Conservation (phyloP, 108 stramenopile genomes). For the Schizochytrium sp. region DNA sequence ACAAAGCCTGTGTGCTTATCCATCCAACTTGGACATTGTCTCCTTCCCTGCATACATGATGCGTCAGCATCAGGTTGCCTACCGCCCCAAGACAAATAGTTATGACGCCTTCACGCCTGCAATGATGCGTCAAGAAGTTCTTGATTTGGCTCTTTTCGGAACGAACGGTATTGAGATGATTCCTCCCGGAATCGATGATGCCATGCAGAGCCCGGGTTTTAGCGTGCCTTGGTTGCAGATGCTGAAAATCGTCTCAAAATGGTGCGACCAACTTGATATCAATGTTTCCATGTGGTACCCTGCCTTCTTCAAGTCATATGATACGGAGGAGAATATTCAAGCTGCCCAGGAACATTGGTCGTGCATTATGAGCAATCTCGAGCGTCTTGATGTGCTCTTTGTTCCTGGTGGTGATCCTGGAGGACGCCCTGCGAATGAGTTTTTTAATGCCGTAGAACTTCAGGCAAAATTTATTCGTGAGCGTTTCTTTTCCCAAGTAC, state of each 20-base stretch:
- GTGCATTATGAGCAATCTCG: neutral
- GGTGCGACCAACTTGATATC: slow-evolving; percentile 20
- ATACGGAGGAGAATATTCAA: neutral
- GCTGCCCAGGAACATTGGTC: slow-evolving; percentile 44
- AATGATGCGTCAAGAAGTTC: slow-evolving; percentile 48
- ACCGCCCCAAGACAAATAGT: slow-evolving; percentile 52
- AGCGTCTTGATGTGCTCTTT: slow-evolving; percentile 11
- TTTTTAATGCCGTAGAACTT: slow-evolving; percentile 37
- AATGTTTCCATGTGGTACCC: slow-evolving; percentile 62
- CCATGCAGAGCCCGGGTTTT: slow-evolving; percentile 16
- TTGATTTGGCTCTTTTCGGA: slow-evolving; percentile 47
- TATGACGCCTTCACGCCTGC: slow-evolving; percentile 53
- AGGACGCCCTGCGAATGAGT: slow-evolving; percentile 53
- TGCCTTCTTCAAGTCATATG: slow-evolving; percentile 43
- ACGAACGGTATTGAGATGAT: slow-evolving; percentile 59
- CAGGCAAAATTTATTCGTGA: slow-evolving; percentile 27
- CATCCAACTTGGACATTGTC: neutral
- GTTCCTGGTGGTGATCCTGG: slow-evolving; percentile 52
- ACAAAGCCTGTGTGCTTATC: slow-evolving; percentile 33
- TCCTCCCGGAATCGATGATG: slow-evolving; percentile 46
- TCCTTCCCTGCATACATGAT: neutral
- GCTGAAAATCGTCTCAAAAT: slow-evolving; percentile 29
- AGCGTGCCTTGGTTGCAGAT: slow-evolving; percentile 7
- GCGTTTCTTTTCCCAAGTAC: neutral
- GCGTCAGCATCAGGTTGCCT: slow-evolving; percentile 53